Percentiles rank a stretch among this genome's conserved stretches.
Conservation (phyloP, 768 basidiomycete genomes). For the Panaeolus cyanescens region DNA sequence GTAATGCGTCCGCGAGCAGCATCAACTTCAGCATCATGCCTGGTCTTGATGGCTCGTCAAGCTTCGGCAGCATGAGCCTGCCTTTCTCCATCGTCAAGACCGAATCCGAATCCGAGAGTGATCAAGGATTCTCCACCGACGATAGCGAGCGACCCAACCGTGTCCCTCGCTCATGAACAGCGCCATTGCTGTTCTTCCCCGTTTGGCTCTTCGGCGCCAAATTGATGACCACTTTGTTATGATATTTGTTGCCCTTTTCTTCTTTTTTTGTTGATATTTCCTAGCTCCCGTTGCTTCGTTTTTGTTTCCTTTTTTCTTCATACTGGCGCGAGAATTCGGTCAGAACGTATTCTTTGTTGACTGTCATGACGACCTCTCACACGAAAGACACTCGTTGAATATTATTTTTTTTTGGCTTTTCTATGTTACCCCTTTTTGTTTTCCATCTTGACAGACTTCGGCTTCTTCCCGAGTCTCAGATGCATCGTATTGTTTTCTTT, state of each 20-base stretch:
- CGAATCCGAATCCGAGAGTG: constrained; percentile 73
- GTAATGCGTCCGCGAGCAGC: constrained; percentile 37
- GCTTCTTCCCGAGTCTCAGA: background rate
- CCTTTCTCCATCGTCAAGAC: constrained; percentile 62
- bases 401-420: constrained; percentile 9
- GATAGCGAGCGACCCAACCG: constrained; percentile 37
- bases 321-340: no score
- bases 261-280: constrained; percentile 2
- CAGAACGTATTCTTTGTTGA: background rate
- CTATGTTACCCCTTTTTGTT: constrained; percentile 17
- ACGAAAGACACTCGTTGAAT: constrained; percentile 13
- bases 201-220: background rate
- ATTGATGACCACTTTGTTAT: constrained; percentile 15
- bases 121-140: constrained; percentile 52
- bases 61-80: constrained; percentile 39
- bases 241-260: constrained; percentile 11
- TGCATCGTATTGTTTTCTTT: constrained; percentile 6
- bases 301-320: constrained; percentile 1
- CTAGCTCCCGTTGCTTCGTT: background rate
- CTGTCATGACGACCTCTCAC: background rate
- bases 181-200: background rate
- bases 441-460: constrained; percentile 5
- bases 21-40: constrained; percentile 86
- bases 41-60: constrained; percentile 23
- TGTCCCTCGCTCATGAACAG: constrained; percentile 27